These are phyloP conservation scores for Bipolaris zeicola DNA, from an alignment of 2,329 filamentous ascomycete species.

Conservation along the genomic window DNA sequence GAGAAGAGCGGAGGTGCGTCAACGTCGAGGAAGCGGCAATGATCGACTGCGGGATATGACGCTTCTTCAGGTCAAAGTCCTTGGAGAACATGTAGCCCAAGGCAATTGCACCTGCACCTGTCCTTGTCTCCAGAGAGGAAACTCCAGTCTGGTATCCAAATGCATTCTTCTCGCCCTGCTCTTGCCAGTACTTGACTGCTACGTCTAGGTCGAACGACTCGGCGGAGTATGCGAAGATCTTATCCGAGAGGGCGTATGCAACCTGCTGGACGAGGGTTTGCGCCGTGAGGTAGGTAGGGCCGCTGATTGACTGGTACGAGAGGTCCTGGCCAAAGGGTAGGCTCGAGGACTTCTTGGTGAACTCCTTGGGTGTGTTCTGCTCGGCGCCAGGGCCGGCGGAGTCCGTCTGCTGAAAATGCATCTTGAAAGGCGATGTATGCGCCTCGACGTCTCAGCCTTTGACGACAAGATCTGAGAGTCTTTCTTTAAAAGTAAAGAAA, in stretches of 20 bases:
- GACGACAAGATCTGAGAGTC: conserved; percentile 7
- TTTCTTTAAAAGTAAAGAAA: conserved; percentile 12
- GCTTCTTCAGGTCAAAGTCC: conserved; percentile 91
- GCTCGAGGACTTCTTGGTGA: conserved; percentile 53
- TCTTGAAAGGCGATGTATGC: conserved; percentile 25
- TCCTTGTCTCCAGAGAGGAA: conserved; percentile 80
- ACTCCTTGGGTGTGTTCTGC: conserved; percentile 40
- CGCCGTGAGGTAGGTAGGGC: conserved; percentile 89
- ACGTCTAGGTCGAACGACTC: conserved; percentile 90
- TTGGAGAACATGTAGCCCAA: conserved; percentile 97
- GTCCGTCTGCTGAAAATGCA: conserved; percentile 48
- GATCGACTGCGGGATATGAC: conserved; percentile 88
- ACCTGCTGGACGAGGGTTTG: conserved; percentile 96
- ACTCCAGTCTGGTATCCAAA: conserved; percentile 81
- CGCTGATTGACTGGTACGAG: conserved; percentile 67
- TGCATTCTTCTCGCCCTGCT: conserved; percentile 73
- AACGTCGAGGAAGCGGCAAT: conserved; percentile 85
- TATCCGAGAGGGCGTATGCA: conserved; percentile 92
- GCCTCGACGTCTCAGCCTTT: conserved; percentile 16
- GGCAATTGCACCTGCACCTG: conserved; percentile 87
- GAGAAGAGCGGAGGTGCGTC: conserved; percentile 75
- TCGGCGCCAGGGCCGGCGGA: conserved; percentile 46
- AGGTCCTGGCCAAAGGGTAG: conserved; percentile 61
- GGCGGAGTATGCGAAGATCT: conserved; percentile 95
- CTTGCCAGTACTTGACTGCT: conserved; percentile 79